Evolutionary conservation across 805 yeast species (phyloP), one percentile per base, ranked within the genome.

Genomic region (Teunomyces stri): DNA sequence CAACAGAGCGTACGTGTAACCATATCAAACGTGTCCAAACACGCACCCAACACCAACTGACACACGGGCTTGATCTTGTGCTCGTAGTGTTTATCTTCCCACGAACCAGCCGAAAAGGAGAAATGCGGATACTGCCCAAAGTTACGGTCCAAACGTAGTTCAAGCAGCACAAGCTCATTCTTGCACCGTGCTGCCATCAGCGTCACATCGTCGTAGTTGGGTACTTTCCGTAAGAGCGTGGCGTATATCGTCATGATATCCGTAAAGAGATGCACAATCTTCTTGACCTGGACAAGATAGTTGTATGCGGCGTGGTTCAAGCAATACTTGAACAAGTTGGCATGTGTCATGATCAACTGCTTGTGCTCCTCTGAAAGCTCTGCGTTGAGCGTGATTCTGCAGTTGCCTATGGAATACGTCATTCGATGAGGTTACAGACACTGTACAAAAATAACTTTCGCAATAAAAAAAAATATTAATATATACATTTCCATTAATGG

Each of bases 391-490:
- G 60, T 49, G 33, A 71, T 59, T 42, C 48, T 50, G 20, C 62
- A 49, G 51, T 66, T 71, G 6, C 74, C 76, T 43, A 71, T 64
- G n/a, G 68, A 62, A 48, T 70, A 71, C 2, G 74, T 64, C 75
- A 70, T 70, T 11, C 12, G 39, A 16, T 13, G 15, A 22, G 29
- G 25, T 37, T 13, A 22, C 18, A n/a, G n/a, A 18, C 20, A 18
- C 3, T 18, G 20, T 18, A 16, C 9, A 35, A 18, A 6, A 5
- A 10, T n/a, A 21, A 20, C 20, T 11, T 36, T 37, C 40, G 40
- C 40, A 20, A 37, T 37, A 22, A 6, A 25, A 12, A 39, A 28
- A 16, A 28, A 28, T 10, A 11, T 15, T 9, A 6, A 18, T 10
- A 2, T n/a, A 27, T 22, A 5, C 13, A 12, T 27, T 15, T 30